A percentile compares a stretch with the other conserved stretches of the same genome.
Evolutionary conservation across 257 asterid genomes (phyloP).

Genomic region (Dorcoceras hygrometricum): DNA sequence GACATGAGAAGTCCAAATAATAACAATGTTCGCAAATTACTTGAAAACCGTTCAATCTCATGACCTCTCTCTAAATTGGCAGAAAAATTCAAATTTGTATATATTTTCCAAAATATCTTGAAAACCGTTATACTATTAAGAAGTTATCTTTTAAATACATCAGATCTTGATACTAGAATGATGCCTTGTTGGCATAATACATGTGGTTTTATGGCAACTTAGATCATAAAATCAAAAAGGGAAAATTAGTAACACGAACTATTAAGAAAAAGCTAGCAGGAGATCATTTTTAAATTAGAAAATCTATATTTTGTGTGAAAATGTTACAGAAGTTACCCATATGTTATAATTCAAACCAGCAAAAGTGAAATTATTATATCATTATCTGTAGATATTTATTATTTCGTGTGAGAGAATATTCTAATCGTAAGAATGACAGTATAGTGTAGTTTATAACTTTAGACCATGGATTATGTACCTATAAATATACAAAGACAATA

Average conservation of each 20-base stretch:
- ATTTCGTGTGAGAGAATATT: constrained; percentile 7
- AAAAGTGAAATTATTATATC: background rate
- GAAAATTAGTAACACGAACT: constrained; percentile 17
- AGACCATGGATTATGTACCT: background rate
- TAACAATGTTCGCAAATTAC: background rate
- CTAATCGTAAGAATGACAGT: constrained; percentile 10
- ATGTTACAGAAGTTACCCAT: too few species aligned
- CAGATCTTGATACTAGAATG: background rate
- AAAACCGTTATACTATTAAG: background rate
- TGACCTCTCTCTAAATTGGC: constrained; percentile 8
- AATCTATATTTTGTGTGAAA: background rate
- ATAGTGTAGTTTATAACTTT: constrained; percentile 13
- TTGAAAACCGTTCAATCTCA: background rate
- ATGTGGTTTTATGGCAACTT: background rate
- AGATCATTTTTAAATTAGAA: constrained; percentile 12
- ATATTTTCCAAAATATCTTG: background rate
- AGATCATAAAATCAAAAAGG: background rate
- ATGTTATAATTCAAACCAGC: background rate
- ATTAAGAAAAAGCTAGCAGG: too few species aligned
- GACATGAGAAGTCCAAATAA: background rate
- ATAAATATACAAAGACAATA: background rate
- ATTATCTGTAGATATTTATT: background rate
- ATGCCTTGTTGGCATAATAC: background rate
- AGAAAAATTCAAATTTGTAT: background rate
- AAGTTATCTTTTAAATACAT: background rate